Evolutionary conservation across 805 yeast species (phyloP).

Genomic region (Candida oleophila): DNA sequence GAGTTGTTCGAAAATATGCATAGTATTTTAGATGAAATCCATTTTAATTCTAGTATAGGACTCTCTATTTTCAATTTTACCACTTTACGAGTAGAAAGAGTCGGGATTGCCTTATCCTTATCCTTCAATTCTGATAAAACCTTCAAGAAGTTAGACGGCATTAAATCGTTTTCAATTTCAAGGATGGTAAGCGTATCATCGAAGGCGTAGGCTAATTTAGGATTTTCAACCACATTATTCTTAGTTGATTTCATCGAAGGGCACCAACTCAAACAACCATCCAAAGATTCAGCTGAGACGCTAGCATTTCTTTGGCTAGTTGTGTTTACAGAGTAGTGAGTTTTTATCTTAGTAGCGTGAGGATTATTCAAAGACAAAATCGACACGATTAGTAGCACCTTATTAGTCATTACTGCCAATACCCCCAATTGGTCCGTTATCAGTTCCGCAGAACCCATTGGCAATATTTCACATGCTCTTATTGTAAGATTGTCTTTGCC

Average conservation of each 20-base stretch:
- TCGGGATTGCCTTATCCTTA: conserved; percentile 35
- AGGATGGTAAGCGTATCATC: conserved; percentile 56
- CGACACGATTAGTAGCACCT: conserved; percentile 51
- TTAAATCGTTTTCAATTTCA: conserved; percentile 43
- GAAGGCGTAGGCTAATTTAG: conserved; percentile 69
- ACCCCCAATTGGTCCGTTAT: conserved; percentile 58
- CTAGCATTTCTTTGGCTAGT: conserved; percentile 41
- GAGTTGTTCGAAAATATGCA: conserved; percentile 18
- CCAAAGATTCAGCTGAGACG: conserved; percentile 17
- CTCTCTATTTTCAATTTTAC: conserved; percentile 19
- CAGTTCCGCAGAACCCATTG: conserved; percentile 56
- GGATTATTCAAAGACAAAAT: conserved; percentile 44
- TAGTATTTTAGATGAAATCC: conserved; percentile 42
- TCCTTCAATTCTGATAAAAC: conserved; percentile 32
- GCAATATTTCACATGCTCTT: conserved; percentile 47
- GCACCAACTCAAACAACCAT: conserved; percentile 62
- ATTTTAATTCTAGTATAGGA: conserved; percentile 50
- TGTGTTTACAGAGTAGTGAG: conserved; percentile 47
- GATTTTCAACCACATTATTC: conserved; percentile 11
- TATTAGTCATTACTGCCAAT: conserved; percentile 57
- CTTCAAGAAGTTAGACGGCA: conserved; percentile 26
- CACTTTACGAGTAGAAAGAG: conserved; percentile 22
- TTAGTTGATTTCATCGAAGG: conserved; percentile 42
- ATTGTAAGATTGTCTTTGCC: conserved; percentile 34
- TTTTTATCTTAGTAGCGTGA: conserved; percentile 24